Conservation (phyloP, 2,329 filamentous ascomycete species). For the Exophiala sp. region DNA sequence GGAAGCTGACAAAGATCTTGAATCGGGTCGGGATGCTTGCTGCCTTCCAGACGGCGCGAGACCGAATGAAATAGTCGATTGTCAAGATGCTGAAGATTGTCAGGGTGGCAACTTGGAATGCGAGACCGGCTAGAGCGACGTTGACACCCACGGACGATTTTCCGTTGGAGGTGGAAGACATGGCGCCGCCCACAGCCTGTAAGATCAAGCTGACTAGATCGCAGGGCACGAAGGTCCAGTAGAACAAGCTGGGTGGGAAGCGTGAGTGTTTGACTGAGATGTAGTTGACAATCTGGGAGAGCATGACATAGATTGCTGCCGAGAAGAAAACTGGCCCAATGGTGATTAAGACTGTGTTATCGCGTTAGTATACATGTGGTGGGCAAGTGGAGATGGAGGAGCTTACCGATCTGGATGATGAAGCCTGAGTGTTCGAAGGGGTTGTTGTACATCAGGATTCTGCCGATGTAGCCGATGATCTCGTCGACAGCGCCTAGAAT, state of each 20-base stretch:
- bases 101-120: constrained; percentile 41
- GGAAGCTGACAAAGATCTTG: constrained; percentile 53
- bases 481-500: constrained; percentile 55
- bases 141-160: constrained; percentile 33
- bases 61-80: constrained; percentile 31
- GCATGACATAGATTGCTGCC: constrained; percentile 65
- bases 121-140: constrained; percentile 41
- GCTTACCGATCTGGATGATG: constrained; percentile 61
- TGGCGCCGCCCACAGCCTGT: constrained; percentile 42
- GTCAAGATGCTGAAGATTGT: constrained; percentile 32
- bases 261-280: constrained; percentile 41
- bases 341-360: constrained; percentile 52
- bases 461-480: constrained; percentile 60
- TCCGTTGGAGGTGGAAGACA: constrained; percentile 30
- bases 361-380: background rate
- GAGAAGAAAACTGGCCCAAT: constrained; percentile 56
- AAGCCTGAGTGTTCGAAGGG: constrained; percentile 60
- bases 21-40: constrained; percentile 41
- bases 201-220: constrained; percentile 43
- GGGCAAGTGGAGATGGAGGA: background rate
- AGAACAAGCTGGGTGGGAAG: constrained; percentile 36
- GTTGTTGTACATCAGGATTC: constrained; percentile 56
- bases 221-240: constrained; percentile 40
- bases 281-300: constrained; percentile 43
- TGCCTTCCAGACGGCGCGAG: constrained; percentile 13